Conservation (phyloP, 179 eudicot genomes). For the Carnegiea gigantea region DNA sequence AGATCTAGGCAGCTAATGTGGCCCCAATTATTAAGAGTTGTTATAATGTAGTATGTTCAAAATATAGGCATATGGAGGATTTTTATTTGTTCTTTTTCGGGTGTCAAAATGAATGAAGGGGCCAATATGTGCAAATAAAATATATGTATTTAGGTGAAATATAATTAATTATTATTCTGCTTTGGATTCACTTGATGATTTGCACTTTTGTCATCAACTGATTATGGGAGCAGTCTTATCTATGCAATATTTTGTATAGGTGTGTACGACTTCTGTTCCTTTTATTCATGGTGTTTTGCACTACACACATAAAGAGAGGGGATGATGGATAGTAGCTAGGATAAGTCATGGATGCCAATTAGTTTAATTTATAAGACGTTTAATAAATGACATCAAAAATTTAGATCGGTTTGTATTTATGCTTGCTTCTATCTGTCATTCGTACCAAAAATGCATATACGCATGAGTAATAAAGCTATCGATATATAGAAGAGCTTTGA, state of each 20-base stretch:
- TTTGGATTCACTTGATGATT: neutral
- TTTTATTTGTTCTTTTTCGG: neutral
- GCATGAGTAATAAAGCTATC: too few relatives aligned
- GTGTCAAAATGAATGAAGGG: slow-evolving; percentile 11
- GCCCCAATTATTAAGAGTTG: neutral
- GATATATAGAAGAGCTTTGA: too few relatives aligned
- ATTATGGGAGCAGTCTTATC: neutral
- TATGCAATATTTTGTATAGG: neutral
- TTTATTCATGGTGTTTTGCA: neutral
- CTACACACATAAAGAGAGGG: too few relatives aligned
- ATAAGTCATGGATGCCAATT: too few relatives aligned
- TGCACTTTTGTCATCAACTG: slow-evolving; percentile 7
- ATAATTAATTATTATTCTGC: neutral
- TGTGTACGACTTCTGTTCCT: neutral
- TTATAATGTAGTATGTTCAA: neutral
- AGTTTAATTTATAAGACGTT: too few relatives aligned
- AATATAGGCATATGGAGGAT: neutral
- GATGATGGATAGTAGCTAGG: too few relatives aligned
- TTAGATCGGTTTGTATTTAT: too few relatives aligned
- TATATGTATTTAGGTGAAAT: slow-evolving; percentile 10
- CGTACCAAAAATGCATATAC: too few relatives aligned
- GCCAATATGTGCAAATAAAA: slow-evolving; percentile 1
- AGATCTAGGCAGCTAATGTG: neutral
- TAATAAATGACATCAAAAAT: too few relatives aligned
- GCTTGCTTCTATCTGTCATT: too few relatives aligned